Percentiles rank a stretch among this genome's conserved stretches.
Evolutionary conservation across 1,139 yeast genomes (phyloP).

Genomic region (Pneumocystis jirovecii): DNA sequence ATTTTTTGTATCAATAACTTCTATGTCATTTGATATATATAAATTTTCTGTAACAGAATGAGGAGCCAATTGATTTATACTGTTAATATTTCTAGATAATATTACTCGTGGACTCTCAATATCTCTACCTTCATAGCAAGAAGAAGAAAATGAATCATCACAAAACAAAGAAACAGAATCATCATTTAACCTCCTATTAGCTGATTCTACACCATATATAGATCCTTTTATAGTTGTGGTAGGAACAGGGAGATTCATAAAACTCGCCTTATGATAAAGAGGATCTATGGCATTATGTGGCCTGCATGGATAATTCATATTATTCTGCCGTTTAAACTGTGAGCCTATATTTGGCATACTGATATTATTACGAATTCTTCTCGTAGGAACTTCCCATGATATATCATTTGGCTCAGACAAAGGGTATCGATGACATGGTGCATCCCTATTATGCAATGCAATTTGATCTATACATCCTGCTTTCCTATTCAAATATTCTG

Average conservation of each 20-base stretch:
- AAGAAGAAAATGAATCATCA: background rate
- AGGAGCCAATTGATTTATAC: background rate
- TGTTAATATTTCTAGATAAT: background rate
- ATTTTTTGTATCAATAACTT: background rate
- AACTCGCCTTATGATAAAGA: background rate
- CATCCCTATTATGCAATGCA: background rate
- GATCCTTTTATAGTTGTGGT: background rate
- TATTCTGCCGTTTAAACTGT: background rate
- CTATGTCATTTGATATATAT: background rate
- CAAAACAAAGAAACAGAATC: background rate
- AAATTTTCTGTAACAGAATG: background rate
- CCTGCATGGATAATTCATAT: background rate
- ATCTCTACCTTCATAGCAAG: background rate
- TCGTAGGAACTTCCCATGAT: background rate
- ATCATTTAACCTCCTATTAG: background rate
- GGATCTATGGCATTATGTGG: background rate
- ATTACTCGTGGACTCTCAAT: background rate
- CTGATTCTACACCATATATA: background rate
- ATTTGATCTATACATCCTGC: background rate
- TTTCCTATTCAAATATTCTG: background rate
- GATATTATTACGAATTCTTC: background rate
- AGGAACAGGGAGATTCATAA: background rate
- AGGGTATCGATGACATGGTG: background rate
- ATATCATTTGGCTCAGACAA: background rate
- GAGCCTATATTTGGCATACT: background rate